A percentile compares a stretch with the other conserved stretches of the same genome.
Conservation (phyloP, 305 asterid genomes). For the Solanum chacoense region DNA sequence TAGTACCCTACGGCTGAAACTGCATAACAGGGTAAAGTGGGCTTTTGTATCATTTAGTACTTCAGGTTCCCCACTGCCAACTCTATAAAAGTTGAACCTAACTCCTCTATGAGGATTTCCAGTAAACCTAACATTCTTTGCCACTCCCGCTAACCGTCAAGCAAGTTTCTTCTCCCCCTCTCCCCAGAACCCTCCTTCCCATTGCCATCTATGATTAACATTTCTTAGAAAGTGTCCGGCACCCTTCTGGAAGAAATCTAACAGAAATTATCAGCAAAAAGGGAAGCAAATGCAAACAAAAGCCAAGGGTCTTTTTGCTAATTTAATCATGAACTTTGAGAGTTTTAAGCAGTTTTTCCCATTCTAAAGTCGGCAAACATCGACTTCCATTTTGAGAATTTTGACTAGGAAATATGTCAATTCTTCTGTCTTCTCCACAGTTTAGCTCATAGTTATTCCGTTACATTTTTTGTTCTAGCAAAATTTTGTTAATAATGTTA, state of each 20-base stretch:
- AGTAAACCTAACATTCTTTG: not conserved
- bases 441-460: not conserved
- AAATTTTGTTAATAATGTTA: not conserved
- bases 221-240: not conserved
- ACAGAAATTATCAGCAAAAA: not conserved
- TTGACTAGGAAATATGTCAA: not conserved
- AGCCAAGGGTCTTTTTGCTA: not conserved
- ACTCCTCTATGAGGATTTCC: not conserved
- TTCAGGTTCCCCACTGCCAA: not conserved
- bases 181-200: not conserved
- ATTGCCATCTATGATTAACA: not conserved
- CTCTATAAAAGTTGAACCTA: not conserved
- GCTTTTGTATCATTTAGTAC: not conserved
- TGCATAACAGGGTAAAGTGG: not conserved
- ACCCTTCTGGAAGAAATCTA: not conserved
- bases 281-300: not conserved
- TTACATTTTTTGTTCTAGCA: not conserved
- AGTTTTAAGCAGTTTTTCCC: not conserved
- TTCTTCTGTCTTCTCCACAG: not conserved
- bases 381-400: not conserved
- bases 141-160: not conserved
- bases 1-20: not conserved
- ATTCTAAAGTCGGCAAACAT: not conserved
- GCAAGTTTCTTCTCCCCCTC: not conserved
- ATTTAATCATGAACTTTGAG: not conserved